Evolutionary conservation across 1,284 basidiomycete genomes (phyloP).

Genomic region (Rhodotorula sp.): DNA sequence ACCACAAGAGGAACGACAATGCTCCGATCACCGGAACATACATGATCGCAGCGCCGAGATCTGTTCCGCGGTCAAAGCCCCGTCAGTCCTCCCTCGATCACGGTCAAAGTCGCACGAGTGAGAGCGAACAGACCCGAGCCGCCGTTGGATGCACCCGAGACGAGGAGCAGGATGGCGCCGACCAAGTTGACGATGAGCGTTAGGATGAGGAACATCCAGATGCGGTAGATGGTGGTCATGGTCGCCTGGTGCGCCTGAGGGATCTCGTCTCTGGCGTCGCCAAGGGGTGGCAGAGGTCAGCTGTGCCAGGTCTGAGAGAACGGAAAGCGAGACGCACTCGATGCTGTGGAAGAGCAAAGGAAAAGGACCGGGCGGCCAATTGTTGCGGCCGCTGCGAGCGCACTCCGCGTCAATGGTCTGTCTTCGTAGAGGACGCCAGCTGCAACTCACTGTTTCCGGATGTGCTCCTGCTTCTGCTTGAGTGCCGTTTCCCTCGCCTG

Average conservation of each 20-base stretch:
- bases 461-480: constrained; percentile 58
- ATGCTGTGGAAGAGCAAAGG: constrained; percentile 94
- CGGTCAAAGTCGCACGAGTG: background rate
- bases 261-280: constrained; percentile 63
- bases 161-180: constrained; percentile 80
- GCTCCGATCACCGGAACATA: constrained; percentile 78
- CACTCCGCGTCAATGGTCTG: too few relatives aligned
- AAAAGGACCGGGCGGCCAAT: constrained; percentile 72
- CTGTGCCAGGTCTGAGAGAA: background rate
- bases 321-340: constrained; percentile 40
- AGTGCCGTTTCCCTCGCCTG: constrained; percentile 67
- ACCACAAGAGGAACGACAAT: constrained; percentile 64
- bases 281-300: background rate
- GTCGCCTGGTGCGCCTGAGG: constrained; percentile 74
- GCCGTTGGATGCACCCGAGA: constrained; percentile 56
- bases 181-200: constrained; percentile 87
- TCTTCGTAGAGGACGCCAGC: too few relatives aligned
- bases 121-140: background rate
- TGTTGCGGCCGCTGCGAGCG: constrained; percentile 68
- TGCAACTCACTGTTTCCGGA: constrained; percentile 55
- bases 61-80: constrained; percentile 31
- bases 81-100: constrained; percentile 6
- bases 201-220: constrained; percentile 54
- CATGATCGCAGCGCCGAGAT: constrained; percentile 52
- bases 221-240: constrained; percentile 77